A percentile compares a stretch with the other conserved stretches of the same genome.
Evolutionary conservation across 371 early-diverging fungal genomes (phyloP).

Genomic region (Apophysomyces trapeziformis): DNA sequence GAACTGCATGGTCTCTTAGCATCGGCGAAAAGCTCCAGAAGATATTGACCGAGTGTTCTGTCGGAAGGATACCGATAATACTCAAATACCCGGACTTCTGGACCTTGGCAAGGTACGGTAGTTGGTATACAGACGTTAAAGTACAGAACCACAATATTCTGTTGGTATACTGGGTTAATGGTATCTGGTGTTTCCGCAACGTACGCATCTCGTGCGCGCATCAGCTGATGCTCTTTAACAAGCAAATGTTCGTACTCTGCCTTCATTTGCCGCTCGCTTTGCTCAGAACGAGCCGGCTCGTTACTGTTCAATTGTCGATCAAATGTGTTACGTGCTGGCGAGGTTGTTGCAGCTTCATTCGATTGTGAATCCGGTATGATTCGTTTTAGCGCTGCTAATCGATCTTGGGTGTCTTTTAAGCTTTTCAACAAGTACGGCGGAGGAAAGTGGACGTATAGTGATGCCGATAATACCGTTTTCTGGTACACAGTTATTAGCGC

Average conservation of each 20-base stretch:
- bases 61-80: slow-evolving; percentile 84
- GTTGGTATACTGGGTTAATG: slow-evolving; percentile 75
- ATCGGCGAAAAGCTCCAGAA: slow-evolving; percentile 82
- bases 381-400: slow-evolving; percentile 27
- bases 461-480: slow-evolving; percentile 79
- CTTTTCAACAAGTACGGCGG: slow-evolving; percentile 80
- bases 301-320: slow-evolving; percentile 23
- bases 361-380: slow-evolving; percentile 7
- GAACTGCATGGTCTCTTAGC: slow-evolving; percentile 70
- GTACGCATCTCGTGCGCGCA: slow-evolving; percentile 58
- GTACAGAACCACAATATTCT: slow-evolving; percentile 77
- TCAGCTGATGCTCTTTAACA: slow-evolving; percentile 52
- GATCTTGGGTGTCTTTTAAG: slow-evolving; percentile 69
- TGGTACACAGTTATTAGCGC: slow-evolving; percentile 55
- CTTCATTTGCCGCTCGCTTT: slow-evolving; percentile 17
- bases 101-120: slow-evolving; percentile 77
- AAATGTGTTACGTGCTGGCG: slow-evolving; percentile 33
- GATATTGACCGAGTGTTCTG: slow-evolving; percentile 86
- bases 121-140: slow-evolving; percentile 71
- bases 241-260: slow-evolving; percentile 53
- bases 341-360: slow-evolving; percentile 15
- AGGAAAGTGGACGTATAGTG: slow-evolving; percentile 84
- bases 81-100: slow-evolving; percentile 80
- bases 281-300: neutral
- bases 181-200: slow-evolving; percentile 62